Percentiles rank a stretch among this genome's conserved stretches.
phyloP scores from a whole-genome alignment of 1,139 yeast species.

The Candida tetrigidarum region DNA sequence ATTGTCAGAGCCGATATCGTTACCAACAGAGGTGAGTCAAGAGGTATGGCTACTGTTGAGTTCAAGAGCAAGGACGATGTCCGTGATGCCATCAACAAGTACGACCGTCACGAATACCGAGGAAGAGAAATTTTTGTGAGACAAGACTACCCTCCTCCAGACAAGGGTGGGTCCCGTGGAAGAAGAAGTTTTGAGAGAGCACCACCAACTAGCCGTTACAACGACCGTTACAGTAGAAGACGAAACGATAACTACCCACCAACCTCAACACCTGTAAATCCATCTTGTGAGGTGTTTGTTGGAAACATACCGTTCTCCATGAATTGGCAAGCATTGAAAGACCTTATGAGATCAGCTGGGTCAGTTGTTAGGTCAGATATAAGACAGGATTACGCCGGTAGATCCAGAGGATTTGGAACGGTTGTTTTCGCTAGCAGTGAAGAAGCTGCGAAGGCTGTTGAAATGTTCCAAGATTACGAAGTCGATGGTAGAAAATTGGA shows the following conservation, averaged over 20 bases:
- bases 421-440: conserved; percentile 64
- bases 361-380: conserved; percentile 82
- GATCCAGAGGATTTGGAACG: conserved; percentile 87
- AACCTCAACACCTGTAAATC: conserved; percentile 27
- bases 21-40: conserved; percentile 78
- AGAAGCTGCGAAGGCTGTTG: conserved; percentile 66
- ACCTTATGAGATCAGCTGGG: conserved; percentile 79
- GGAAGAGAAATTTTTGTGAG: conserved; percentile 92
- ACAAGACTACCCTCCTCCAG: conserved; percentile 85
- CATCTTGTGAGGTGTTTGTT: conserved; percentile 74
- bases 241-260: conserved; percentile 15
- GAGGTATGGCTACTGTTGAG: conserved; percentile 96
- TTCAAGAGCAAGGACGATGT: conserved; percentile 73
- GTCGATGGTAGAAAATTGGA: conserved; percentile 73
- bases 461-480: conserved; percentile 65
- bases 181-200: conserved; percentile 17
- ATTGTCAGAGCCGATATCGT: conserved; percentile 89
- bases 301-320: conserved; percentile 82
- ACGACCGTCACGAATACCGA: conserved; percentile 66
- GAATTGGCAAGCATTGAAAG: conserved; percentile 87
- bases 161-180: conserved; percentile 25
- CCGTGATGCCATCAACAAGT: conserved; percentile 70
- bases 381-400: conserved; percentile 67
- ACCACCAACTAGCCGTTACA: conserved; percentile 13
- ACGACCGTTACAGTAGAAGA: conserved; percentile 7